phyloP scores from a whole-genome alignment of 345 rosid species.

The Erodium maritimum region DNA sequence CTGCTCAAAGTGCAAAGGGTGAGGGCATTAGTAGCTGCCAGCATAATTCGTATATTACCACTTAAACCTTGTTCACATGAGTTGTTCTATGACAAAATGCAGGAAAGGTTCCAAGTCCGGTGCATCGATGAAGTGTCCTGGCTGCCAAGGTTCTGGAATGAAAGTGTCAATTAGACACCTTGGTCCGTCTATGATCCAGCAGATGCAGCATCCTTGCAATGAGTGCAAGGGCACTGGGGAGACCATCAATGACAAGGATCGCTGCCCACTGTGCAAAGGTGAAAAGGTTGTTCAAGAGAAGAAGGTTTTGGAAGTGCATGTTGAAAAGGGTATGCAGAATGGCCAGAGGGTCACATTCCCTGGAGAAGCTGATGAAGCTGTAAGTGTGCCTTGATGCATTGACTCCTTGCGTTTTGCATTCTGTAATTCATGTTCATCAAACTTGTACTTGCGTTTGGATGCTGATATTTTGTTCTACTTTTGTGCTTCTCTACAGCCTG shows the following conservation, averaged over 20 bases:
- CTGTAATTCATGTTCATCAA: too few species aligned
- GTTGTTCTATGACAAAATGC: constrained; percentile 4
- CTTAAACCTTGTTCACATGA: too few species aligned
- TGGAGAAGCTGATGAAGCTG: constrained; percentile 34
- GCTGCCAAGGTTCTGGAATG: constrained; percentile 53
- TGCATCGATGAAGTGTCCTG: constrained; percentile 28
- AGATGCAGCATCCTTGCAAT: constrained; percentile 34
- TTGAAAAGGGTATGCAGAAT: constrained; percentile 34
- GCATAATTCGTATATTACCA: too few species aligned
- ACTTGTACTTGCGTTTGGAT: too few species aligned
- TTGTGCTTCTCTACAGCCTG: too few species aligned
- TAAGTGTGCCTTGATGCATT: too few species aligned
- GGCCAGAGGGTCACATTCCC: constrained; percentile 30
- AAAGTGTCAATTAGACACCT: too few species aligned
- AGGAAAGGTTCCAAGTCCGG: constrained; percentile 59
- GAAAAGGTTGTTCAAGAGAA: constrained; percentile 32
- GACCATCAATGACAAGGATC: constrained; percentile 26
- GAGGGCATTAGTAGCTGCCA: constrained; percentile 3
- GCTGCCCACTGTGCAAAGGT: constrained; percentile 30
- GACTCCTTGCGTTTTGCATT: too few species aligned
- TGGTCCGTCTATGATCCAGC: too few species aligned
- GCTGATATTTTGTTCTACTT: too few species aligned
- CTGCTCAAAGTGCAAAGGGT: constrained; percentile 59
- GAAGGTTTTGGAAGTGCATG: constrained; percentile 29
- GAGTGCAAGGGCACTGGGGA: constrained; percentile 34